Conservation (phyloP, 805 yeast genomes). For the Vanderwaltozyma yarrowii region DNA sequence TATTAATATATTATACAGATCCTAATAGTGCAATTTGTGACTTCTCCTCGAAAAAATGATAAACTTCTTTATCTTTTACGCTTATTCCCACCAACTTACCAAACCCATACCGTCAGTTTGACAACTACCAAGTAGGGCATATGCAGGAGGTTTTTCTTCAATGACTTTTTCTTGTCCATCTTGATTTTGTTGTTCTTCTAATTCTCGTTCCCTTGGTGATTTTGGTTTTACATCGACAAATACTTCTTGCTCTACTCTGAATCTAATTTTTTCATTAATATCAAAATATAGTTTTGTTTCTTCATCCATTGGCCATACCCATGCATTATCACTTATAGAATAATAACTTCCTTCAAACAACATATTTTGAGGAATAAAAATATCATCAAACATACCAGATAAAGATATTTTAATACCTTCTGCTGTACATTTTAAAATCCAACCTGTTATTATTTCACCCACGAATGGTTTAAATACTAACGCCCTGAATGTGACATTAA, state of each 20-base stretch:
- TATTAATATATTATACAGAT: too few relatives aligned
- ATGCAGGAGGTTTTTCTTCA: conserved; percentile 54
- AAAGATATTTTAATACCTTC: conserved; percentile 66
- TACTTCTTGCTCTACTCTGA: conserved; percentile 81
- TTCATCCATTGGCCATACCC: conserved; percentile 81
- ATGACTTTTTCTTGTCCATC: conserved; percentile 20
- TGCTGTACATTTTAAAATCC: conserved; percentile 79
- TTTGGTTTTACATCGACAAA: conserved; percentile 78
- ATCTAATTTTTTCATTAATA: conserved; percentile 82
- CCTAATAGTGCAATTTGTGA: too few relatives aligned
- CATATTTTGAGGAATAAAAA: conserved; percentile 75
- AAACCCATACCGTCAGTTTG: conserved; percentile 97
- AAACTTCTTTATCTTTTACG: too few relatives aligned
- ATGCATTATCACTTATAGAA: conserved; percentile 71
- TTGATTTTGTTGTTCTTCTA: conserved; percentile 25
- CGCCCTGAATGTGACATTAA: conserved; percentile 63
- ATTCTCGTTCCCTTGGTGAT: conserved; percentile 45
- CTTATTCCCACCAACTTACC: conserved; percentile 88
- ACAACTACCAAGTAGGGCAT: conserved; percentile 79
- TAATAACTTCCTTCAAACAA: conserved; percentile 70
- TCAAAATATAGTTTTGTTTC: conserved; percentile 76
- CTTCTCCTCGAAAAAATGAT: too few relatives aligned
- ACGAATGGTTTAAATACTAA: conserved; percentile 88
- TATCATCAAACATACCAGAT: conserved; percentile 84
- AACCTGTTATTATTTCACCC: conserved; percentile 87